A percentile compares a stretch with the other conserved stretches of the same genome.
These are phyloP conservation scores for Xylariales sp. DNA, from an alignment of 2,329 filamentous ascomycete genomes.

Conservation along the genomic window DNA sequence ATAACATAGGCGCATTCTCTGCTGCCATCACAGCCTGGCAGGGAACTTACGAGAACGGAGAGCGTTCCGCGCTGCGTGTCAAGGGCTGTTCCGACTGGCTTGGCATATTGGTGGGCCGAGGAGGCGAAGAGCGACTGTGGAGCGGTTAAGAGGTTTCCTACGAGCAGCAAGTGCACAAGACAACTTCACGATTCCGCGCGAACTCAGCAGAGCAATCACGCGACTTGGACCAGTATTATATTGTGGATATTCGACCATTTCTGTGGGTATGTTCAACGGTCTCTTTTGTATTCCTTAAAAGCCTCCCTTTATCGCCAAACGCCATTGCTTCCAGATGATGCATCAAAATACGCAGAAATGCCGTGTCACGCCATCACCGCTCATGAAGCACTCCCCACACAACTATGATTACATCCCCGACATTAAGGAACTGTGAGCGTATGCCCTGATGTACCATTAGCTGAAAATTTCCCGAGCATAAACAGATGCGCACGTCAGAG, in stretches of 20 bases:
- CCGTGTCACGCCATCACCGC: too few species aligned
- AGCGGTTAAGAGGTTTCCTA: slow-evolving; percentile 25
- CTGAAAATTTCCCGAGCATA: slow-evolving; percentile 6
- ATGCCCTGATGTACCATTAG: slow-evolving; percentile 53
- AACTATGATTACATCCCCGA: slow-evolving; percentile 59
- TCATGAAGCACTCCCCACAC: slow-evolving; percentile 13
- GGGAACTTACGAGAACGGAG: slow-evolving; percentile 36
- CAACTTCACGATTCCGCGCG: not conserved
- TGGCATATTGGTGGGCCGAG: slow-evolving; percentile 50
- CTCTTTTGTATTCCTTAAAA: slow-evolving; percentile 8
- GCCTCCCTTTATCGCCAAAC: slow-evolving; percentile 21
- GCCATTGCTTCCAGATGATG: slow-evolving; percentile 24
- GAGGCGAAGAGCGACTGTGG: slow-evolving; percentile 46
- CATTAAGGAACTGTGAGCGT: slow-evolving; percentile 79
- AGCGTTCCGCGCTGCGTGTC: slow-evolving; percentile 49
- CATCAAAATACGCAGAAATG: slow-evolving; percentile 25
- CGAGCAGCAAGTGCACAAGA: not conserved
- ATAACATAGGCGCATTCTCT: slow-evolving; percentile 56
- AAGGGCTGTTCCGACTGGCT: slow-evolving; percentile 61
- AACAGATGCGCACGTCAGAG: not conserved
- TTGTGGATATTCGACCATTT: not conserved
- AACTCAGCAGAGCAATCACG: not conserved
- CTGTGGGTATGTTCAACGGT: slow-evolving; percentile 8
- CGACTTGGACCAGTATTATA: slow-evolving; percentile 4
- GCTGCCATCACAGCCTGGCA: slow-evolving; percentile 64